A percentile compares a stretch with the other conserved stretches of the same genome.
phyloP scores from a whole-genome alignment of 1,284 basidiomycete species.

The Phellopilus nigrolimitatus region DNA sequence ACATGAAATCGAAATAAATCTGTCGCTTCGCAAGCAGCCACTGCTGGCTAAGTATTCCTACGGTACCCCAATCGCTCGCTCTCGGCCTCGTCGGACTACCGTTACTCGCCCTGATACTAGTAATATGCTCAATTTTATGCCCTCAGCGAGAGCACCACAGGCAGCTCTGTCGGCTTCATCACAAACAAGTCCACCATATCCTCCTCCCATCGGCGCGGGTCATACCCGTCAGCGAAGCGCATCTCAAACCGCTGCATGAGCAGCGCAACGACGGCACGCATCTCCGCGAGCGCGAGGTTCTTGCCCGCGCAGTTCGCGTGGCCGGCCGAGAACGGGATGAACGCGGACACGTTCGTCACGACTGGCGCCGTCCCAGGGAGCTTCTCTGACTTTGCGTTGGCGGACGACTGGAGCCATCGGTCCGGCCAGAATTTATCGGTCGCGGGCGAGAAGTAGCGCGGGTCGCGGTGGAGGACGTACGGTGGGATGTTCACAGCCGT shows the following conservation, averaged over 20 bases:
- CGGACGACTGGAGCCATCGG: slow-evolving; percentile 31
- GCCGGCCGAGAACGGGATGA: slow-evolving; percentile 31
- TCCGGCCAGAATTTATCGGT: slow-evolving; percentile 40
- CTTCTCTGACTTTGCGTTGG: background rate
- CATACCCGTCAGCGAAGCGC: slow-evolving; percentile 26
- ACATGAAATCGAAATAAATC: no score
- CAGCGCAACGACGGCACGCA: slow-evolving; percentile 27
- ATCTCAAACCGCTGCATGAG: slow-evolving; percentile 31
- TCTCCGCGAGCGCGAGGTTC: slow-evolving; percentile 30
- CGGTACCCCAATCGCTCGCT: no score
- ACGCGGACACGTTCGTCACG: slow-evolving; percentile 34
- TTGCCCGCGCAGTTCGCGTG: slow-evolving; percentile 35
- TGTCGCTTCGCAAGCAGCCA: no score
- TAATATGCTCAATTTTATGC: background rate
- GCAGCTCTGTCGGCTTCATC: background rate
- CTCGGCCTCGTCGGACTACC: no score
- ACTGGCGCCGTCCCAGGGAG: background rate
- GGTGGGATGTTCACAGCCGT: slow-evolving; percentile 43
- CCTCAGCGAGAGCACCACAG: background rate
- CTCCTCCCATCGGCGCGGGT: slow-evolving; percentile 27
- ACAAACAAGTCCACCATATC: slow-evolving; percentile 29
- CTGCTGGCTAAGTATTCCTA: no score
- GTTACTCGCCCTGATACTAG: background rate
- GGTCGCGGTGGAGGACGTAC: slow-evolving; percentile 42
- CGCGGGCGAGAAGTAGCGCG: slow-evolving; percentile 35